Evolutionary conservation across 306 rosid species (phyloP).

Genomic region (Macrotyloma uniflorum): DNA sequence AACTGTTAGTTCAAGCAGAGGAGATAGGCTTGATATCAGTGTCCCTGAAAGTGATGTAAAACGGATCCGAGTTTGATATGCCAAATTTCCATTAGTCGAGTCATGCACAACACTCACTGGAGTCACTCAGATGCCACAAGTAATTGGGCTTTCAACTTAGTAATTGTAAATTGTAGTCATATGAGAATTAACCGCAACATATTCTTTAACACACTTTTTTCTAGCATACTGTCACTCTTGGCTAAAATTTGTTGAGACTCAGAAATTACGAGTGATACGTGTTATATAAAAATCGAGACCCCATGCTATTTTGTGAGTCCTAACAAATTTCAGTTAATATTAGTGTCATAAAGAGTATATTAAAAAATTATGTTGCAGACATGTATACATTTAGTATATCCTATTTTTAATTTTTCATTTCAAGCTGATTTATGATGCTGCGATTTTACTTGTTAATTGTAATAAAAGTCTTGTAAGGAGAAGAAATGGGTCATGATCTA

Average conservation of each 20-base stretch:
- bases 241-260: conserved; percentile 8
- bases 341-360: neutral
- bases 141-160: conserved; percentile 27
- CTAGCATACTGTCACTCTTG: neutral
- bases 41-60: conserved; percentile 77
- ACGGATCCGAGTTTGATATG: conserved; percentile 54
- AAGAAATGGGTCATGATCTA: too few relatives aligned
- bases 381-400: neutral
- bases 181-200: neutral
- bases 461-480: neutral
- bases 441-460: conserved; percentile 11
- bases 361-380: neutral
- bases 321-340: neutral
- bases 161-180: conserved; percentile 38
- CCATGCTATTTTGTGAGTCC: neutral
- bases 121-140: conserved; percentile 24
- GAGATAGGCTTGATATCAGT: conserved; percentile 66
- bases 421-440: neutral
- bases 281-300: neutral
- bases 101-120: conserved; percentile 25
- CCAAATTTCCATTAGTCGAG: neutral
- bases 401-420: neutral
- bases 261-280: neutral
- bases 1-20: conserved; percentile 44
- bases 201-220: neutral